phyloP scores from a whole-genome alignment of 1,139 yeast genomes.

The Hansenula sp. region DNA sequence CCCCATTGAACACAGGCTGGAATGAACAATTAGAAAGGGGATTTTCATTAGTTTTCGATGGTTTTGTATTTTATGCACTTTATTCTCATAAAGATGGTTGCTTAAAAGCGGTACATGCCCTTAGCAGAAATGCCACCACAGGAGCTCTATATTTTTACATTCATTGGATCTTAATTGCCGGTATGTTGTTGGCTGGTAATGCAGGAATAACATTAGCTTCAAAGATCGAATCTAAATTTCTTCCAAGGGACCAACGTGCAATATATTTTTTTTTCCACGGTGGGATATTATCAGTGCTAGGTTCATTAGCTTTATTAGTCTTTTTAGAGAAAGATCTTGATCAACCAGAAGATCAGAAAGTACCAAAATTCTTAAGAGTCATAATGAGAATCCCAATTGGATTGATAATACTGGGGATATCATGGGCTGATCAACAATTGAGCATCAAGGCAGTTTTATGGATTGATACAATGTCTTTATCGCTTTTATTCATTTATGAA shows the following conservation, averaged over 20 bases:
- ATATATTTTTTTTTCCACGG: conserved; percentile 17
- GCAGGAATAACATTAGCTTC: conserved; percentile 51
- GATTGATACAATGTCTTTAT: conserved; percentile 16
- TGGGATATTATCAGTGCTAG: conserved; percentile 16
- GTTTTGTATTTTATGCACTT: conserved; percentile 52
- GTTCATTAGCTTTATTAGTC: conserved; percentile 11
- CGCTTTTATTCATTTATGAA: conserved; percentile 13
- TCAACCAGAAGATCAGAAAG: conserved; percentile 6
- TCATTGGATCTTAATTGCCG: conserved; percentile 51
- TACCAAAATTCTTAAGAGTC: conserved; percentile 15
- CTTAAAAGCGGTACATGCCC: conserved; percentile 48
- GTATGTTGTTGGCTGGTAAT: conserved; percentile 56
- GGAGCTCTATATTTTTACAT: conserved; percentile 46
- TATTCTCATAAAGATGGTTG: conserved; percentile 54
- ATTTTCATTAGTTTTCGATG: conserved; percentile 42
- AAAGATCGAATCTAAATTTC: conserved; percentile 7
- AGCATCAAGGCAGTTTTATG: conserved; percentile 15
- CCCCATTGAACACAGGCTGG: conserved; percentile 47
- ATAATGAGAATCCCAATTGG: conserved; percentile 19
- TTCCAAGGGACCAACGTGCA: conserved; percentile 16
- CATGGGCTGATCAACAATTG: conserved; percentile 14
- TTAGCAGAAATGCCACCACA: conserved; percentile 43
- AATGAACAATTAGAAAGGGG: conserved; percentile 45
- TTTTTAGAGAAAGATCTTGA: conserved; percentile 15
- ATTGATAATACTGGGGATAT: conserved; percentile 12